Evolutionary conservation across 257 asterid species (phyloP).

Genomic region (Parsonsia alboflavescens): DNA sequence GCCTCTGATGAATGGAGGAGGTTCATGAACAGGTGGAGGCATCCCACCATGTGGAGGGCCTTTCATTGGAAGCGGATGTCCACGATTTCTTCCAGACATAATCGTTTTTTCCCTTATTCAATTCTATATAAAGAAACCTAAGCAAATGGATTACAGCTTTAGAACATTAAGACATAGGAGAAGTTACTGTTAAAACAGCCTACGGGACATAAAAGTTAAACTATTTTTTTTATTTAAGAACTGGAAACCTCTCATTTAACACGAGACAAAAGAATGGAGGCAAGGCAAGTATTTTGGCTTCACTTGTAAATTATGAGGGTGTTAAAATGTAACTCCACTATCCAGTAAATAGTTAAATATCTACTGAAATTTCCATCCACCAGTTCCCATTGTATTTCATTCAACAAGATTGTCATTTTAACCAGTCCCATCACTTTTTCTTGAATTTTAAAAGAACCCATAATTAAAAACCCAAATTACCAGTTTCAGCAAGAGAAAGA

Average conservation of each 20-base stretch:
- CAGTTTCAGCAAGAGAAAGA: not conserved
- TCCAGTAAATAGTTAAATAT: not conserved
- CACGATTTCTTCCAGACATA: constrained; percentile 81
- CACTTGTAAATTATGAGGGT: not conserved
- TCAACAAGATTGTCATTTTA: not conserved
- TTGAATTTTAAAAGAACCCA: not conserved
- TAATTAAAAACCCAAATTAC: not conserved
- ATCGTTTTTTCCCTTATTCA: not conserved
- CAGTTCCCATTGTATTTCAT: not conserved
- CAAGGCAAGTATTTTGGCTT: not conserved
- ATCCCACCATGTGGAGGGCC: constrained; percentile 56
- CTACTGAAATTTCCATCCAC: not conserved
- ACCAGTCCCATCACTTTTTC: not conserved
- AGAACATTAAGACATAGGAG: not conserved
- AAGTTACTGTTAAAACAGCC: too few species aligned
- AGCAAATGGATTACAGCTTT: not conserved
- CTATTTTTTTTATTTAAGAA: not conserved
- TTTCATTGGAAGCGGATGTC: constrained; percentile 56
- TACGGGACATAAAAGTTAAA: not conserved
- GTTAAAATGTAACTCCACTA: not conserved
- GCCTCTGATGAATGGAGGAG: constrained; percentile 48
- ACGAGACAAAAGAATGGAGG: not conserved
- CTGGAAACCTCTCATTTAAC: not conserved
- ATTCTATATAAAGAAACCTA: not conserved
- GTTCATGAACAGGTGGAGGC: constrained; percentile 51